These are phyloP conservation scores for Neodidymelliopsis sp. DNA, from an alignment of 2,329 filamentous ascomycete species.

Conservation along the genomic window DNA sequence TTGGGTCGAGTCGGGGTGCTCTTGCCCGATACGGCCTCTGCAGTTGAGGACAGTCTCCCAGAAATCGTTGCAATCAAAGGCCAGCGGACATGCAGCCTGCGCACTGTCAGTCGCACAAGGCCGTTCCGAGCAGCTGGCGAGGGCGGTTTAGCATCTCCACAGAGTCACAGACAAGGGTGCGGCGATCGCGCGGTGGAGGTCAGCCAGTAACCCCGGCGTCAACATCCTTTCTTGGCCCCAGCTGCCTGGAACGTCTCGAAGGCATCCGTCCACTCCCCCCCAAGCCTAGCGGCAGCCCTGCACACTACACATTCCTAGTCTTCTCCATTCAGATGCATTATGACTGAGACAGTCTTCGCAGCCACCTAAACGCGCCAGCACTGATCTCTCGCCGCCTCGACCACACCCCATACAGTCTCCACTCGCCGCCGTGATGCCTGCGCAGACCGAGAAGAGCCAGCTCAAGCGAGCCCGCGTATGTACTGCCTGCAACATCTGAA, in stretches of 20 bases:
- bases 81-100: constrained; percentile 3
- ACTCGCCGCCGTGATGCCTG: constrained; percentile 57
- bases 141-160: constrained; percentile 1
- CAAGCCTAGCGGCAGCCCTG: constrained; percentile 28
- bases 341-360: constrained; percentile 27
- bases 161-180: constrained; percentile 5
- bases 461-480: constrained; percentile 82
- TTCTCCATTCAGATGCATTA: constrained; percentile 25
- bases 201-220: neutral
- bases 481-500: constrained; percentile 23
- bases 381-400: constrained; percentile 28
- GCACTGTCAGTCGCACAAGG: neutral
- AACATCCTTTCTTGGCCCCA: constrained; percentile 17
- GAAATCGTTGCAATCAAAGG: constrained; percentile 1
- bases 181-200: constrained; percentile 12
- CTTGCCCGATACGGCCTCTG: constrained; percentile 2
- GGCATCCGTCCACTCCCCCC: constrained; percentile 24
- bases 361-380: constrained; percentile 31
- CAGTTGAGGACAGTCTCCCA: neutral
- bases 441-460: constrained; percentile 75
- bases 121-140: constrained; percentile 5
- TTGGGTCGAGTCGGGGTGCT: neutral
- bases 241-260: constrained; percentile 28
- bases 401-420: constrained; percentile 13
- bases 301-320: constrained; percentile 16